A percentile compares a stretch with the other conserved stretches of the same genome.
phyloP scores from a whole-genome alignment of 768 basidiomycete genomes.

The Mrakia frigida region DNA sequence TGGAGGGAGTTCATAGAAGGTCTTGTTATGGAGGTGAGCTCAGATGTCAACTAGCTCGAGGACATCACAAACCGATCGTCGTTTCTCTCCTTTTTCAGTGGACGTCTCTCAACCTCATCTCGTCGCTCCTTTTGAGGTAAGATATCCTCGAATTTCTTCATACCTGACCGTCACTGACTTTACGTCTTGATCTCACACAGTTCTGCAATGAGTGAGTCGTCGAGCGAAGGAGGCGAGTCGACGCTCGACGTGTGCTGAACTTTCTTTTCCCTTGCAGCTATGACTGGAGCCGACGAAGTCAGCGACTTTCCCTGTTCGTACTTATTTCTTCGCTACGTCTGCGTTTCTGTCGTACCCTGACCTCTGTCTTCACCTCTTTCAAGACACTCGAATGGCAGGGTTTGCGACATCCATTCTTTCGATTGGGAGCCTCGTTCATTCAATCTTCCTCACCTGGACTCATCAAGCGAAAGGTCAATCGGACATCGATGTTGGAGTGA shows the following conservation, averaged over 20 bases:
- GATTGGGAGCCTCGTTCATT: neutral
- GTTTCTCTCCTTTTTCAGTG: neutral
- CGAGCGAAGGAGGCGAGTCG: too few species aligned
- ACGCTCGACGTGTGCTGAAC: neutral
- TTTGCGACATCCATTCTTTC: neutral
- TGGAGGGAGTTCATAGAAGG: constrained; percentile 5
- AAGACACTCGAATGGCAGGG: neutral
- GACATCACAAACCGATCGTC: neutral
- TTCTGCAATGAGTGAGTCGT: neutral
- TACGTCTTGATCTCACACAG: neutral
- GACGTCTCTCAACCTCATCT: neutral
- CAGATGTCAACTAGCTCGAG: neutral
- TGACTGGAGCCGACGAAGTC: constrained; percentile 5
- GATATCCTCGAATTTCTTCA: neutral
- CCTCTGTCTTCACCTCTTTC: neutral
- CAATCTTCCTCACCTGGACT: constrained; percentile 2
- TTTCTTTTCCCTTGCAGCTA: neutral
- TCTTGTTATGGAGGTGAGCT: neutral
- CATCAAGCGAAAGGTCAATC: neutral
- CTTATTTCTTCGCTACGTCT: too few species aligned
- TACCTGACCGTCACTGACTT: neutral
- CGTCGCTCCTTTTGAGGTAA: neutral
- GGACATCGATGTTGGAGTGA: neutral
- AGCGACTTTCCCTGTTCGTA: neutral
- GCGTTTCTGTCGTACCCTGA: neutral